Evolutionary conservation across 345 rosid genomes (phyloP), one percentile per base, ranked within the genome.

Genomic region (Populus deltoides): DNA sequence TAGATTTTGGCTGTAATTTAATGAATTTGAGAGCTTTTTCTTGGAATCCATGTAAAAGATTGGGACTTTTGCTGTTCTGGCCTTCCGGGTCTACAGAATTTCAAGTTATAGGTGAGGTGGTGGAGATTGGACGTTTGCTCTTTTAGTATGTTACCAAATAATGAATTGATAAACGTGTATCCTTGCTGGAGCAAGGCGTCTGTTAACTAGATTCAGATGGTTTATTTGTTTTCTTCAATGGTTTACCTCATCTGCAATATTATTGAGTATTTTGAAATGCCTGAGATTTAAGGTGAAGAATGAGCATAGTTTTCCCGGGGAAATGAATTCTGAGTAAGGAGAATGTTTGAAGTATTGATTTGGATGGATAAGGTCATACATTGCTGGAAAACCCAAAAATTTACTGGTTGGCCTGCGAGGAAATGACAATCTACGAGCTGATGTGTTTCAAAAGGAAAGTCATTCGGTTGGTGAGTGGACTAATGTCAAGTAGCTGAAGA

Each of bases 131-230:
- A n/a, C 69, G 20, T 20, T 22, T 36, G 59, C 3, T 45, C 67
- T 69, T 55, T 22, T 18, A 7, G 61, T 22, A 55, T 25, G 38
- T 22, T 13, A 10, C 41, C 45, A 4, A 12, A 33, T 57, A 69
- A 74, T 29, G 61, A 68, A 73, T 59, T 75, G 57, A 22, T 41
- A 24, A 62, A 31, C 20, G 35, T 45, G 27, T 53, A 5, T 8
- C 24, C 61, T 29, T 43, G 51, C 20, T 11, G 24, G 69, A 59
- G 17, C 5, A 55, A 55, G 62, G 12, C 65, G 22, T 78, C 24
- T 38, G 31, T 36, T 39, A 41, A 31, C 79, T n/a, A 71, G 86
- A 73, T 76, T 83, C 71, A 67, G 70, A 41, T 33, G 57, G 33
- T 69, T 76, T 27, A 51, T 29, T 25, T 53, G 13, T 49, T 36